These are phyloP conservation scores for Verticillium klebahnii DNA, from an alignment of 2,329 filamentous ascomycete genomes.

Conservation along the genomic window DNA sequence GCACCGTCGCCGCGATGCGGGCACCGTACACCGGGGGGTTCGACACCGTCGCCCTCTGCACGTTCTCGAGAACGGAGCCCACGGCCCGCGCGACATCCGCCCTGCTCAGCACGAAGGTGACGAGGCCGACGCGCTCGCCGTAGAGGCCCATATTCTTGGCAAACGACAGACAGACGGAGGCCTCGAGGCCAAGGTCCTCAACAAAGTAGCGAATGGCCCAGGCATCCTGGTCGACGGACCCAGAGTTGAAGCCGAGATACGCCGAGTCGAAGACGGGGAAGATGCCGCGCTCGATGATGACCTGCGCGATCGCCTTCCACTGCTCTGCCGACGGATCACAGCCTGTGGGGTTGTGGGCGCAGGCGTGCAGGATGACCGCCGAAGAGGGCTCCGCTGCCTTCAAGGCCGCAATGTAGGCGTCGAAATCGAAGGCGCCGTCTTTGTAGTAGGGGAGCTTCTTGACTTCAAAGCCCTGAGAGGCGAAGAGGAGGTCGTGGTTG, in stretches of 20 bases:
- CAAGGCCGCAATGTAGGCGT: conserved; percentile 21
- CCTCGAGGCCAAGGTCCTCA: conserved; percentile 35
- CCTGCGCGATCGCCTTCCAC: conserved; percentile 23
- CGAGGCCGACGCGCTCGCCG: conserved; percentile 28
- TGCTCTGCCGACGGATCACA: conserved; percentile 30
- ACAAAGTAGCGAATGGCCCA: conserved; percentile 27
- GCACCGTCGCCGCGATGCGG: conserved; percentile 25
- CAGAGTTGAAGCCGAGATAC: conserved; percentile 28
- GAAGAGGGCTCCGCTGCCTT: conserved; percentile 18
- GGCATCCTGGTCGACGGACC: conserved; percentile 23
- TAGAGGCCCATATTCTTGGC: conserved; percentile 54
- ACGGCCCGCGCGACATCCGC: conserved; percentile 11
- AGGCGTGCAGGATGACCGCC: conserved; percentile 32
- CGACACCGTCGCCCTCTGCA: conserved; percentile 27
- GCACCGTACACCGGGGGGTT: conserved; percentile 30
- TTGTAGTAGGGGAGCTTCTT: conserved; percentile 30
- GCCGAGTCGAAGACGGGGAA: conserved; percentile 28
- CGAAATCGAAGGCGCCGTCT: conserved; percentile 24
- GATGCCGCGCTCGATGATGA: conserved; percentile 17
- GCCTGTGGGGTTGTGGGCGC: conserved; percentile 38
- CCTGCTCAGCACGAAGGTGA: conserved; percentile 19
- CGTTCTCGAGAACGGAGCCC: conserved; percentile 23
- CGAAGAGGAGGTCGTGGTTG: conserved; percentile 33
- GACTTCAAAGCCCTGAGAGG: conserved; percentile 25
- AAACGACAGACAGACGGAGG: conserved; percentile 55